A percentile compares a stretch with the other conserved stretches of the same genome.
Conservation (phyloP, 768 basidiomycete species). For the Russula griseocarnosa region DNA sequence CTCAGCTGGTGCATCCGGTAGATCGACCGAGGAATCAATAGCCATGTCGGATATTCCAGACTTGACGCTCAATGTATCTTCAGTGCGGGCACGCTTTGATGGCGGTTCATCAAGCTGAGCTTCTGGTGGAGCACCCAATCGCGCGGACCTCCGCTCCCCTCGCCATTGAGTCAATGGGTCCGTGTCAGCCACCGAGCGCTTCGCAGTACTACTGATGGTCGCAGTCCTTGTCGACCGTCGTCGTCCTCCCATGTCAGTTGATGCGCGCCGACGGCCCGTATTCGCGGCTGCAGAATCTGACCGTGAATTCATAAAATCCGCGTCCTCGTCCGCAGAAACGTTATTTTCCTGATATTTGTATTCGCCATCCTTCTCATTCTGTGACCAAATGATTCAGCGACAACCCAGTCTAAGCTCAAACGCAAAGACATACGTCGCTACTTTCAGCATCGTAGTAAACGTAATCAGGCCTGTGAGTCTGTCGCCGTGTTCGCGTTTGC, state of each 20-base stretch:
- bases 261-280: slow-evolving; percentile 19
- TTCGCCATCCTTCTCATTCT: slow-evolving; percentile 58
- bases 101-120: slow-evolving; percentile 48
- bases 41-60: slow-evolving; percentile 32
- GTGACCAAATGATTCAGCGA: slow-evolving; percentile 33
- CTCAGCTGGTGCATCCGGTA: slow-evolving; percentile 28
- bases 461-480: slow-evolving; percentile 73
- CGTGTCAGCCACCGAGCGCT: slow-evolving; percentile 45
- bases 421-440: slow-evolving; percentile 52
- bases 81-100: slow-evolving; percentile 71
- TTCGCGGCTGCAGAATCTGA: slow-evolving; percentile 27
- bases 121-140: slow-evolving; percentile 57
- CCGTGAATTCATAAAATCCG: slow-evolving; percentile 37
- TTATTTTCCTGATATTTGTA: slow-evolving; percentile 61
- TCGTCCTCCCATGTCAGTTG: slow-evolving; percentile 29
- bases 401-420: slow-evolving; percentile 30
- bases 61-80: slow-evolving; percentile 45
- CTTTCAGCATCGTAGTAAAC: slow-evolving; percentile 64
- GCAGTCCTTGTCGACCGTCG: slow-evolving; percentile 45
- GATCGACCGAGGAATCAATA: slow-evolving; percentile 11
- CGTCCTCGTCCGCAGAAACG: slow-evolving; percentile 23
- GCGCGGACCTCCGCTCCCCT: slow-evolving; percentile 68
- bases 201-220: slow-evolving; percentile 43
- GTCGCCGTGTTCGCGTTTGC: slow-evolving; percentile 72
- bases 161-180: slow-evolving; percentile 59